A percentile compares a stretch with the other conserved stretches of the same genome.
Evolutionary conservation across 129 eudicot genomes (phyloP).

Genomic region (Artemisia argyi): DNA sequence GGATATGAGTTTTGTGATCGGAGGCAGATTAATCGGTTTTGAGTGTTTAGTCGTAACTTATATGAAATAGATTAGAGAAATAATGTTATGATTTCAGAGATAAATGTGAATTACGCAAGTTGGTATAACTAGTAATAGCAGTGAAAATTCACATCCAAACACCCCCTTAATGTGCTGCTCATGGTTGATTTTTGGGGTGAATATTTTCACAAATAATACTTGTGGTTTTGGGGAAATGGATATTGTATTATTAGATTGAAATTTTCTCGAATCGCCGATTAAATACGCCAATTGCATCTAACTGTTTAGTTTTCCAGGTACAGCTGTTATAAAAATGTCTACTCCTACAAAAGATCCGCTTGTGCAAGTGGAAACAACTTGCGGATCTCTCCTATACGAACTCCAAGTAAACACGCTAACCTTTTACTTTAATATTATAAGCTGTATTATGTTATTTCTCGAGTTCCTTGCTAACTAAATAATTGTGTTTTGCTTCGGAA

Average conservation of each 20-base stretch:
- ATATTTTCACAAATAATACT: no score
- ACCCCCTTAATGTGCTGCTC: neutral
- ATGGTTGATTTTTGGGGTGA: neutral
- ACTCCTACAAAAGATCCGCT: slow-evolving; percentile 48
- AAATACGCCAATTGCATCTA: neutral
- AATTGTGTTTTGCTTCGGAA: neutral
- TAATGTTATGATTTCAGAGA: no score
- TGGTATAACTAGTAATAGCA: neutral
- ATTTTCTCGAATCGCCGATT: no score
- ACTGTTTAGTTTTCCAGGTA: slow-evolving; percentile 13
- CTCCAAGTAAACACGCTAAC: slow-evolving; percentile 59
- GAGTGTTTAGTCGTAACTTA: no score
- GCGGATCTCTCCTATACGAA: slow-evolving; percentile 84
- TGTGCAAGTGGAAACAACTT: slow-evolving; percentile 64
- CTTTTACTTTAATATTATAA: neutral
- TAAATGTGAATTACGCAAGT: no score
- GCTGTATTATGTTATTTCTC: neutral
- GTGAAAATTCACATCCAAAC: neutral
- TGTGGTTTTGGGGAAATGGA: no score
- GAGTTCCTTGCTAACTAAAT: neutral
- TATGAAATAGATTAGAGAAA: no score
- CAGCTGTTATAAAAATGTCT: slow-evolving; percentile 41
- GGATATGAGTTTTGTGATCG: neutral
- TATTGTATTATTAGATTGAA: no score
- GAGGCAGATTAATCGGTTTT: no score